phyloP scores from a whole-genome alignment of 108 stramenopile species.

The Ochromonas danica region DNA sequence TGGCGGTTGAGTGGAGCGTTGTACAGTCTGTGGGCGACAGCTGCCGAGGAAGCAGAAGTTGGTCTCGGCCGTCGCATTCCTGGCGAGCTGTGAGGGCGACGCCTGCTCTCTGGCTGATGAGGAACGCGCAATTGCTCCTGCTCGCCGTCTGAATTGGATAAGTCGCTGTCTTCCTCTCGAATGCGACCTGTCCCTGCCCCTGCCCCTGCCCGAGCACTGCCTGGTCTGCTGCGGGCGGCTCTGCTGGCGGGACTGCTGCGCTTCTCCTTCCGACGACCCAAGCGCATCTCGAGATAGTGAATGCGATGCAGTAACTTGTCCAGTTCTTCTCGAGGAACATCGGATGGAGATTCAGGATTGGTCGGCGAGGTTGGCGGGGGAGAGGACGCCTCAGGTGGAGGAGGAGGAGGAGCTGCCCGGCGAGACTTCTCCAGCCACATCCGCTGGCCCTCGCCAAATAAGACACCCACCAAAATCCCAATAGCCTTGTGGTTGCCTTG shows the following conservation, averaged over 20 bases:
- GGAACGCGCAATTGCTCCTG: neutral
- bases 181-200: too few species aligned
- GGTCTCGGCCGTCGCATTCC: too few species aligned
- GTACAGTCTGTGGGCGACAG: too few species aligned
- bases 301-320: neutral
- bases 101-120: neutral
- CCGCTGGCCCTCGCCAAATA: neutral
- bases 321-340: neutral
- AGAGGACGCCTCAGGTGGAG: too few species aligned
- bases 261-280: neutral
- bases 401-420: too few species aligned
- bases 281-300: neutral
- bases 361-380: too few species aligned
- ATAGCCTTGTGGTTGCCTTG: neutral
- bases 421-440: constrained; percentile 21
- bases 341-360: too few species aligned
- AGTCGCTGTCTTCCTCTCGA: too few species aligned
- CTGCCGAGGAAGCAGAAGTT: too few species aligned
- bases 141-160: neutral
- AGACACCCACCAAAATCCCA: neutral
- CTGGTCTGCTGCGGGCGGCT: neutral
- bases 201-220: too few species aligned
- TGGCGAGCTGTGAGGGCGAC: too few species aligned
- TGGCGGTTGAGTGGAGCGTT: constrained; percentile 1
- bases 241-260: neutral